Evolutionary conservation across 1,284 basidiomycete species (phyloP).

Genomic region (Cryptococcus jaspeensis): DNA sequence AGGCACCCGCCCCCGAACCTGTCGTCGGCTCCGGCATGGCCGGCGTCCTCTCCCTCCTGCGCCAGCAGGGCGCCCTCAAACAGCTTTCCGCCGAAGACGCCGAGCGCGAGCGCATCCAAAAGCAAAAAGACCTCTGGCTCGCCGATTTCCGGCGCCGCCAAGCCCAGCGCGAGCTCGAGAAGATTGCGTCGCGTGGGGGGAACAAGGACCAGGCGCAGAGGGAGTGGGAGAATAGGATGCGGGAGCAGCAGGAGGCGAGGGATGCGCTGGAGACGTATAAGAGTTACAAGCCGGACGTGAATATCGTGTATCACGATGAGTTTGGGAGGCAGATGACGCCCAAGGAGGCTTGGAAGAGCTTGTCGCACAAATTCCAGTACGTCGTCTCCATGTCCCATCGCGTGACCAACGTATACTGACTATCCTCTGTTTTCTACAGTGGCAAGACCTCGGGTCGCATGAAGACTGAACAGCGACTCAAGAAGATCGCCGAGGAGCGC

Average conservation of each 20-base stretch:
- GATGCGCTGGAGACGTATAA: conserved; percentile 79
- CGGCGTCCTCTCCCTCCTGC: conserved; percentile 79
- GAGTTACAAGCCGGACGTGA: conserved; percentile 94
- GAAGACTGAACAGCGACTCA: conserved; percentile 90
- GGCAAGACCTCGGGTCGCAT: conserved; percentile 89
- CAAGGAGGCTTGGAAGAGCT: conserved; percentile 96
- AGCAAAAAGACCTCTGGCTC: conserved; percentile 86
- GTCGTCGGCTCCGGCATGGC: conserved; percentile 79
- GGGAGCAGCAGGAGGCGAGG: conserved; percentile 88
- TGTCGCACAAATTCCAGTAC: conserved; percentile 87
- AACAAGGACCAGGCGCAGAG: conserved; percentile 90
- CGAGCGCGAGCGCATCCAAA: conserved; percentile 79
- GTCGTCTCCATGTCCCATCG: conserved; percentile 4
- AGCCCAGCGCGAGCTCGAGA: conserved; percentile 76
- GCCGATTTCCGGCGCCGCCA: conserved; percentile 75
- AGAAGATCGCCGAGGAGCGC: conserved; percentile 90
- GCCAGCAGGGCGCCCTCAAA: conserved; percentile 86
- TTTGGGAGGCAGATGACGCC: conserved; percentile 75
- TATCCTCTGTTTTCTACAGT: conserved; percentile 18
- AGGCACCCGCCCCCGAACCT: conserved; percentile 56
- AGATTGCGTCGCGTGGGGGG: conserved; percentile 68
- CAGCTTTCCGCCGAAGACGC: conserved; percentile 63
- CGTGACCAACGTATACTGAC: not conserved
- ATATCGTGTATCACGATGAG: conserved; percentile 95
- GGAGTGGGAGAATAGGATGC: conserved; percentile 88